A percentile compares a stretch with the other conserved stretches of the same genome.
phyloP scores from a whole-genome alignment of 2,329 filamentous ascomycete species.

The Zopfia rhizophila region DNA sequence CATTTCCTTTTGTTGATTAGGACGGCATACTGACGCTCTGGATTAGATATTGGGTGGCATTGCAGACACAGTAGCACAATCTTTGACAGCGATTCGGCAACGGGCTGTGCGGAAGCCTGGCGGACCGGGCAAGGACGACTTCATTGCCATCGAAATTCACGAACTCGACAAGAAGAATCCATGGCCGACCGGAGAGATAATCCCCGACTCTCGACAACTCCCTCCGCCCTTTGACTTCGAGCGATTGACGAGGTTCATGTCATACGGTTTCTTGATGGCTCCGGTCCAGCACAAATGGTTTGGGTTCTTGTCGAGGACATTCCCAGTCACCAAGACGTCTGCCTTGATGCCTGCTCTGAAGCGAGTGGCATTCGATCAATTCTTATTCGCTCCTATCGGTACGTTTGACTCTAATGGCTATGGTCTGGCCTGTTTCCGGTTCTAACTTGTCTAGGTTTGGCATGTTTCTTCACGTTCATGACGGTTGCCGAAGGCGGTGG shows the following conservation, averaged over 20 bases:
- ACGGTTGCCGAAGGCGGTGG: slow-evolving; percentile 94
- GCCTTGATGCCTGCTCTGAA: slow-evolving; percentile 84
- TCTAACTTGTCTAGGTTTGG: slow-evolving; percentile 67
- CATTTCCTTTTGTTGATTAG: not conserved
- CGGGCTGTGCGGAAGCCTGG: slow-evolving; percentile 72
- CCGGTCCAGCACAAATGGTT: slow-evolving; percentile 98
- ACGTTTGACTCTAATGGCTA: slow-evolving; percentile 41
- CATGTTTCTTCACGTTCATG: slow-evolving; percentile 94
- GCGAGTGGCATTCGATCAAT: slow-evolving; percentile 90
- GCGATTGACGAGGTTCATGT: slow-evolving; percentile 93
- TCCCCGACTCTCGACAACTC: slow-evolving; percentile 68
- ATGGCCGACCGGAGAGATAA: slow-evolving; percentile 71
- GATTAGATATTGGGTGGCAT: slow-evolving; percentile 85
- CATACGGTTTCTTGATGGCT: slow-evolving; percentile 96
- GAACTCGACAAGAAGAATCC: slow-evolving; percentile 86
- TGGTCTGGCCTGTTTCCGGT: not conserved
- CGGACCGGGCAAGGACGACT: slow-evolving; percentile 71
- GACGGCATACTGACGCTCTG: slow-evolving; percentile 11
- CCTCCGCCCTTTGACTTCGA: slow-evolving; percentile 96
- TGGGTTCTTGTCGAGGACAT: slow-evolving; percentile 80
- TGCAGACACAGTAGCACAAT: slow-evolving; percentile 95
- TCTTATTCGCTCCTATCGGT: slow-evolving; percentile 91
- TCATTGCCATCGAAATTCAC: slow-evolving; percentile 86
- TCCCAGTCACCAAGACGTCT: slow-evolving; percentile 83
- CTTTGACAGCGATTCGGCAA: slow-evolving; percentile 83